Conservation (phyloP, 352 stramenopile genomes). For the Phytophthora quininea region DNA sequence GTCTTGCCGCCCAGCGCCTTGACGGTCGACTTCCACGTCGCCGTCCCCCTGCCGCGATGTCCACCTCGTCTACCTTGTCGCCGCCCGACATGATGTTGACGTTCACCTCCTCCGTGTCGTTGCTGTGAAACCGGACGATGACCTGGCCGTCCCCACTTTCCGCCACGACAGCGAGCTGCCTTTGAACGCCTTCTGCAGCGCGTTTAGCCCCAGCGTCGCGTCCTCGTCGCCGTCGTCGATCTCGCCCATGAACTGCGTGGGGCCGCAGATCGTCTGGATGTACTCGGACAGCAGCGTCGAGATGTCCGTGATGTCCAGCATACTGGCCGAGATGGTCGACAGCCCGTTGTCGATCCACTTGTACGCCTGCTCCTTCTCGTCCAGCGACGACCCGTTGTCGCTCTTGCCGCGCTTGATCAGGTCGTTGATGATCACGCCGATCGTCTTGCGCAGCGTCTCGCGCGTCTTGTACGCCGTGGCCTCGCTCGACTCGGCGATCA, state of each 20-base stretch:
- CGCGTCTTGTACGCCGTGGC: slow-evolving; percentile 28
- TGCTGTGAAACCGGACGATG: slow-evolving; percentile 34
- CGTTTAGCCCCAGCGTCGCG: slow-evolving; percentile 32
- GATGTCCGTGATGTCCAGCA: slow-evolving; percentile 46
- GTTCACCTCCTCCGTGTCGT: slow-evolving; percentile 34
- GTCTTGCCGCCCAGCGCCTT: background rate
- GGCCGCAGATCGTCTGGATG: slow-evolving; percentile 52
- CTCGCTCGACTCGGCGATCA: slow-evolving; percentile 10
- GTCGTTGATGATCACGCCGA: slow-evolving; percentile 47
- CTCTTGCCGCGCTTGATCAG: slow-evolving; percentile 34
- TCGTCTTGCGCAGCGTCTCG: slow-evolving; percentile 45
- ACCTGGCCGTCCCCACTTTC: slow-evolving; percentile 21
- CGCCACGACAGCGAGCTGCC: slow-evolving; percentile 33
- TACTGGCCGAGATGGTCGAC: slow-evolving; percentile 31
- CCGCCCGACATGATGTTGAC: background rate
- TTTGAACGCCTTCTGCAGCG: slow-evolving; percentile 38
- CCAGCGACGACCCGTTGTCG: slow-evolving; percentile 27
- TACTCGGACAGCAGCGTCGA: slow-evolving; percentile 40
- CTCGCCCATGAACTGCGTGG: slow-evolving; percentile 40
- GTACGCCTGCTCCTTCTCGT: slow-evolving; percentile 30
- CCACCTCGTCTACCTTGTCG: slow-evolving; percentile 1
- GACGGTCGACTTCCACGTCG: background rate
- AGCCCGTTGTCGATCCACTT: slow-evolving; percentile 40
- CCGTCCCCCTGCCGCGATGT: background rate
- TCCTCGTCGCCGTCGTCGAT: slow-evolving; percentile 38